Evolutionary conservation across 768 basidiomycete genomes (phyloP), one percentile per base, ranked within the genome.

Genomic region (Kwoniella sp.): DNA sequence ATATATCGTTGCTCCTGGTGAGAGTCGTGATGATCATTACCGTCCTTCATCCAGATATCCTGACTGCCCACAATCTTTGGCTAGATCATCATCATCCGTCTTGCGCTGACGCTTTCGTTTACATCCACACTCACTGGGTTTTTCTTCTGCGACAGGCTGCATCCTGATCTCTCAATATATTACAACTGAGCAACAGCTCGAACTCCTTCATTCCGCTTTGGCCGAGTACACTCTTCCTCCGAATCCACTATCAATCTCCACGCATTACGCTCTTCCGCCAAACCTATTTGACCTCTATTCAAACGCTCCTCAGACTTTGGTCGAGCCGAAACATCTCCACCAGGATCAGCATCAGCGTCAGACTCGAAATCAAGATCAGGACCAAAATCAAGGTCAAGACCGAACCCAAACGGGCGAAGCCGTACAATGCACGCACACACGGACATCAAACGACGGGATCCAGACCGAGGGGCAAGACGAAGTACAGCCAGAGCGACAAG

Each of bases 181-280:
- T 19, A 82, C 87, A 1, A 81, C 81, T 0, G 73, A 80, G 19
- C 83, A 86, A 37, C 95, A 98, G 74, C 84, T 86, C 24, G 77
- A 83, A 1, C 84, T 97, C 4, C 83, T 90, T 25, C 80, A 80
- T 58, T 90, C 90, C 85, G 85, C 90, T 24, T 85, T 99, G 7
- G 74, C 83, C 10, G 84, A 88, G 21, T 91, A 94, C 69, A 89
- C 93, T 1, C 83, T 84, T 2, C 80, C 83, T 37, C 91, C 92
- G 0, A 96, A 96, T 76, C 88, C 90, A 59, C 94, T 91, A 0
- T 95, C 92, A 69, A 87, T 97, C 22, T 90, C 94, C 60, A 85
- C 87, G 0, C 95, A 97, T 78, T 96, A 95, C 72, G 50, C 82
- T 47, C 82, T 96, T 7, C 94, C 95, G 0, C 68, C 68, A 1